phyloP scores from a whole-genome alignment of 139 green algal genomes.

The Penium margaritaceum region DNA sequence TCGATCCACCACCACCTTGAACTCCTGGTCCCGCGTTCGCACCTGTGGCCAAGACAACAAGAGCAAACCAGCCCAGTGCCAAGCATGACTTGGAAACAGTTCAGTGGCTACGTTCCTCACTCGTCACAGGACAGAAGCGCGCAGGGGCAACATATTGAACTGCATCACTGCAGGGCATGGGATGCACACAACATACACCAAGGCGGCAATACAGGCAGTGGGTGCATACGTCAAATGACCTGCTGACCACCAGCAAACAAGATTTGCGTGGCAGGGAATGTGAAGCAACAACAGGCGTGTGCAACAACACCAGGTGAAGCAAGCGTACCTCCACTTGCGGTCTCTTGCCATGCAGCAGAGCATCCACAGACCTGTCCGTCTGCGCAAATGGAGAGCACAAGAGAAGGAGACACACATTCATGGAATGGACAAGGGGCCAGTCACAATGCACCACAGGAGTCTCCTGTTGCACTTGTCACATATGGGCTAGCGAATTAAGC shows the following conservation, averaged over 20 bases:
- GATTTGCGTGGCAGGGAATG: background rate
- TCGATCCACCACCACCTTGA: constrained; percentile 24
- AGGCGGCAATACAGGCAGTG: too few relatives aligned
- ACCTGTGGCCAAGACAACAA: constrained; percentile 7
- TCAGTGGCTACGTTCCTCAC: background rate
- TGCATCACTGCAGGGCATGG: background rate
- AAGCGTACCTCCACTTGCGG: constrained; percentile 11
- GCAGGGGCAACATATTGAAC: background rate
- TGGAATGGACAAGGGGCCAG: too few relatives aligned
- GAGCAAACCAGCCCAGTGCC: background rate
- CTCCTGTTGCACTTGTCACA: too few relatives aligned
- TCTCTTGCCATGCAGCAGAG: constrained; percentile 36
- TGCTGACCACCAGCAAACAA: too few relatives aligned
- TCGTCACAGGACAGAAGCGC: background rate
- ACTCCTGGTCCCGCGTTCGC: constrained; percentile 22
- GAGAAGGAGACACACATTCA: background rate
- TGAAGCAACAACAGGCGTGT: too few relatives aligned
- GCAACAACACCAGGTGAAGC: background rate
- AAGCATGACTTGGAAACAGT: background rate
- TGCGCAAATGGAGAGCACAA: too few relatives aligned
- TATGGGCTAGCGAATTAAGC: too few relatives aligned
- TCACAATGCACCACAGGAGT: too few relatives aligned
- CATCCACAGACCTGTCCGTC: constrained; percentile 39
- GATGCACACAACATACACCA: background rate
- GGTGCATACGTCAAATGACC: background rate